phyloP scores from a whole-genome alignment of 352 stramenopile species.

The Pythium periplocum region DNA sequence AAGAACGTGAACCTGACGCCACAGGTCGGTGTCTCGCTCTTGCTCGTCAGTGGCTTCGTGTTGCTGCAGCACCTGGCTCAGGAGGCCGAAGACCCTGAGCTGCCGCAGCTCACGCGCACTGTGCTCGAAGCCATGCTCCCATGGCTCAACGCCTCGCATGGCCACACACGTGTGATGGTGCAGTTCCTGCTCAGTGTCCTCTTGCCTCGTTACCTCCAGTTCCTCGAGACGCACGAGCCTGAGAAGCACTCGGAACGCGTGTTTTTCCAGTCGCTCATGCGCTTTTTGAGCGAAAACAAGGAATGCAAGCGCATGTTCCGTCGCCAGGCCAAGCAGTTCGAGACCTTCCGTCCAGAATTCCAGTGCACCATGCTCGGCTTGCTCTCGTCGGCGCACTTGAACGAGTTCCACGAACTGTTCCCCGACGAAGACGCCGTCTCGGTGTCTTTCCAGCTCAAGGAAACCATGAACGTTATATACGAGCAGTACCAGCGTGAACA shows the following conservation, averaged over 20 bases:
- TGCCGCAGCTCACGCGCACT: slow-evolving; percentile 10
- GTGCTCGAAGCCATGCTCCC: slow-evolving; percentile 52
- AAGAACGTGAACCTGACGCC: slow-evolving; percentile 64
- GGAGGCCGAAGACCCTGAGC: slow-evolving; percentile 4
- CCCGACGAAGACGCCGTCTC: slow-evolving; percentile 38
- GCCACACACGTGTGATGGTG: slow-evolving; percentile 75
- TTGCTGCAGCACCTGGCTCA: slow-evolving; percentile 27
- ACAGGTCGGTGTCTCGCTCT: slow-evolving; percentile 56
- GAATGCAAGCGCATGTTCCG: slow-evolving; percentile 80
- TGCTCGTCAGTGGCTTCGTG: slow-evolving; percentile 49
- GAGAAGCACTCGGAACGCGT: slow-evolving; percentile 8
- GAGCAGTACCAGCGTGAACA: slow-evolving; percentile 72
- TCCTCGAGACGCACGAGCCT: slow-evolving; percentile 5
- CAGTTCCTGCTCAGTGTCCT: slow-evolving; percentile 65
- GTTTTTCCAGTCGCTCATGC: slow-evolving; percentile 47
- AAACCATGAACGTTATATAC: slow-evolving; percentile 58
- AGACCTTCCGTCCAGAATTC: slow-evolving; percentile 54
- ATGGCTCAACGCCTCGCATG: slow-evolving; percentile 76
- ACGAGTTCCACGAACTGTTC: slow-evolving; percentile 72
- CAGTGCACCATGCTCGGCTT: slow-evolving; percentile 71
- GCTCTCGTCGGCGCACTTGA: slow-evolving; percentile 53
- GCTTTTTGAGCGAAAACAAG: slow-evolving; percentile 78
- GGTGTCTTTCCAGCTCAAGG: slow-evolving; percentile 61
- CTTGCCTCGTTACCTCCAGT: slow-evolving; percentile 56
- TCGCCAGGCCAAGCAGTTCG: slow-evolving; percentile 58